These are phyloP conservation scores for Caloboletus inedulis DNA, from an alignment of 1,284 basidiomycete species.

Conservation along the genomic window DNA sequence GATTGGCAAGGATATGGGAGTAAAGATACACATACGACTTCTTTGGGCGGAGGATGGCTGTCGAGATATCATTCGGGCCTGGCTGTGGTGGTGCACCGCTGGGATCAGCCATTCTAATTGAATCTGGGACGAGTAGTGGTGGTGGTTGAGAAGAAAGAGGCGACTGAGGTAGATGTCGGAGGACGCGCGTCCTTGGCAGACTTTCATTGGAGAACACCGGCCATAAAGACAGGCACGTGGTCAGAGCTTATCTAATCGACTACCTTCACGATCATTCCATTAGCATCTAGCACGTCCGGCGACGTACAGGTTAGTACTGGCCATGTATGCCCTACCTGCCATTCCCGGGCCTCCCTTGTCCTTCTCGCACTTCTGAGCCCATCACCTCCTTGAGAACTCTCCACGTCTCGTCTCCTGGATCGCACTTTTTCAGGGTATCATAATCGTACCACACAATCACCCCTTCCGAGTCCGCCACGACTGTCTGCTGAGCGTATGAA, in stretches of 20 bases:
- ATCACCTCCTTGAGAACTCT: conserved; percentile 22
- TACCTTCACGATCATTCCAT: conserved; percentile 16
- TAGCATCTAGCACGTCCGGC: conserved; percentile 6
- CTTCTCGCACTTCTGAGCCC: conserved; percentile 21
- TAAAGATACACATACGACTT: conserved; percentile 73
- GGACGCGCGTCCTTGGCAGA: conserved; percentile 44
- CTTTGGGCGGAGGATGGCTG: conserved; percentile 92
- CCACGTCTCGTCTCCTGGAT: conserved; percentile 49
- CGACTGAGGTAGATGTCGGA: conserved; percentile 11
- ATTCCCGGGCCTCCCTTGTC: conserved; percentile 3
- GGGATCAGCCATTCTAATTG: conserved; percentile 61
- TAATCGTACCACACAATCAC: conserved; percentile 76
- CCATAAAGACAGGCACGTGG: conserved; percentile 11
- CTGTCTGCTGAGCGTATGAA: conserved; percentile 55
- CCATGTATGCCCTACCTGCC: background rate
- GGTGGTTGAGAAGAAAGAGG: conserved; percentile 21
- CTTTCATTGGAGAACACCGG: conserved; percentile 11
- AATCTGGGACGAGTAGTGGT: conserved; percentile 8
- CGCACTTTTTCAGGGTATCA: conserved; percentile 58
- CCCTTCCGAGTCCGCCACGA: conserved; percentile 63
- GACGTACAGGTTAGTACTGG: too few species aligned
- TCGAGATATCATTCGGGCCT: conserved; percentile 82
- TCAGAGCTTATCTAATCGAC: conserved; percentile 14
- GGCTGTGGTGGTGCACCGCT: conserved; percentile 75
- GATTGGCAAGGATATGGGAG: conserved; percentile 7